Conservation (phyloP, 192 early-diverging fungal species). For the Helicostylum pulchrum region DNA sequence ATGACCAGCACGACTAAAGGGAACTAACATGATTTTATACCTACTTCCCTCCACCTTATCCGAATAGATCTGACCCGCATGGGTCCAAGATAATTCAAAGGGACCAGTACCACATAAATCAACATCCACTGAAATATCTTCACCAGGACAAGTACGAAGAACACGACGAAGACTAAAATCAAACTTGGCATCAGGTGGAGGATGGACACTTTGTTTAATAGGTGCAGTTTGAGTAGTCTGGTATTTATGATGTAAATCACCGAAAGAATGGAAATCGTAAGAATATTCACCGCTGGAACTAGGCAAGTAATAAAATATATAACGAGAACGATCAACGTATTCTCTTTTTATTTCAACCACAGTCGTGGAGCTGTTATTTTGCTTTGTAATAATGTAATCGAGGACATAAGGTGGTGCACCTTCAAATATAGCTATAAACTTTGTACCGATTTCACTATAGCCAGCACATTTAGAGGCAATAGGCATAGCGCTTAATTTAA, state of each 20-base stretch:
- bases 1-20: constrained; percentile 30
- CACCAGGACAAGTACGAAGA: constrained; percentile 39
- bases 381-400: constrained; percentile 25
- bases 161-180: neutral
- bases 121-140: constrained; percentile 32
- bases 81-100: no score
- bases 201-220: constrained; percentile 40
- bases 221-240: constrained; percentile 8
- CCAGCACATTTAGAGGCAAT: constrained; percentile 36
- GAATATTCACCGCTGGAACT: constrained; percentile 34
- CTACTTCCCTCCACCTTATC: constrained; percentile 27
- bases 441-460: constrained; percentile 36
- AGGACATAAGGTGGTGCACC: constrained; percentile 30
- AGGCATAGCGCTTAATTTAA: constrained; percentile 16
- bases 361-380: neutral
- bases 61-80: constrained; percentile 27
- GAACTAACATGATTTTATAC: constrained; percentile 30
- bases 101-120: constrained; percentile 36
- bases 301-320: constrained; percentile 33
- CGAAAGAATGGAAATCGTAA: constrained; percentile 32
- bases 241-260: constrained; percentile 33
- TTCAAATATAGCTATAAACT: no score
- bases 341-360: constrained; percentile 18
- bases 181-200: constrained; percentile 42
- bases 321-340: constrained; percentile 24